Evolutionary conservation across 208 protist genomes (phyloP), one percentile per base, ranked within the genome.

Genomic region (Trypanosoma mega): DNA sequence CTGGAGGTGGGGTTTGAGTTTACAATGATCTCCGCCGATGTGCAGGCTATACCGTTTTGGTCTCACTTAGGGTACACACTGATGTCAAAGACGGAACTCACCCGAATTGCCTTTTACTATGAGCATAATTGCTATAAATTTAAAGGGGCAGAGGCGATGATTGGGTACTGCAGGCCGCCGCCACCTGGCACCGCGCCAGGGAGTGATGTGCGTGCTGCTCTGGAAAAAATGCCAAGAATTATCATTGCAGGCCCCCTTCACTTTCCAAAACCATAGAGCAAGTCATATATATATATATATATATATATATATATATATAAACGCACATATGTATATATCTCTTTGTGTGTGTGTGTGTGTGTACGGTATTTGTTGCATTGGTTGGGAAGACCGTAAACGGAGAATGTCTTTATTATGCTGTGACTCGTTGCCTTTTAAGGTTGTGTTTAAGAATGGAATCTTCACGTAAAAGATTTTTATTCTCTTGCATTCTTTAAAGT

Each of bases 71-170:
- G 88, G 51, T 94, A 91, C 66, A 66, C 57, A n/a, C 39, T 71
- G 29, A 92, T 94, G 84, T 74, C 81, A 16, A 69, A 74, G 41
- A 75, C 65, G 9, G 85, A 94, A 64, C 65, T 73, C 63, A 89
- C 82, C 24, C 68, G 76, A 26, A 89, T 94, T 49, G 88, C 76
- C 37, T 94, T 92, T 43, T 87, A 83, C 57, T 94, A 94, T 63
- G 80, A 94, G 51, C 82, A 94, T 68, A 82, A 90, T 45, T 94
- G 84, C 68, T 90, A 85, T 69, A 90, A 84, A 48, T 94, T 94
- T 58, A 78, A 78, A 45, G 85, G 76, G 2, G 74, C 85, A n/a
- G 77, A 82, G 58, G 78, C 75, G n/a, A 90, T 94, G 85, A 90
- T 94, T 59, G 68, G 77, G 16, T 94, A 94, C 70, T 90, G 81